Conservation (phyloP, 2,329 filamentous ascomycete genomes). For the Fusarium odoratissimum region DNA sequence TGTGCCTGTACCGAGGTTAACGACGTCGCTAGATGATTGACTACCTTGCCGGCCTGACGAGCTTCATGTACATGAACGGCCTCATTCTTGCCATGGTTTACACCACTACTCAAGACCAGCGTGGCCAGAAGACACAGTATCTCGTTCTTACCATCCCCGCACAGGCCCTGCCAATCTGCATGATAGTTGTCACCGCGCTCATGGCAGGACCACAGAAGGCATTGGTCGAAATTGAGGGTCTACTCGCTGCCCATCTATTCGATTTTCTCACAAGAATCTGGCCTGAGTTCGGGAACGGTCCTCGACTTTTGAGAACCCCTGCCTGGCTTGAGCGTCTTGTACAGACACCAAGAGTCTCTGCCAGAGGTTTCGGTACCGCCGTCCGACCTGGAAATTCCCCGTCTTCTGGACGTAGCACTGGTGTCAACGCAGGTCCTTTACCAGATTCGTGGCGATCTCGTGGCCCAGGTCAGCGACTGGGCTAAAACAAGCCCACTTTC, state of each 20-base stretch:
- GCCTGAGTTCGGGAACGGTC: conserved; percentile 87
- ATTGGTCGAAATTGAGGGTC: conserved; percentile 76
- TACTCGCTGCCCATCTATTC: conserved; percentile 88
- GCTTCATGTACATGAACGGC: conserved; percentile 65
- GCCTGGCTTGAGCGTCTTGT: conserved; percentile 76
- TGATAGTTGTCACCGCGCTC: conserved; percentile 80
- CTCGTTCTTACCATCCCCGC: conserved; percentile 87
- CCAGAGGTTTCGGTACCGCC: conserved; percentile 64
- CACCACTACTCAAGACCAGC: conserved; percentile 87
- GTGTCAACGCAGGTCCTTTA: conserved; percentile 61
- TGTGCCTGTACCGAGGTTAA: conserved; percentile 37
- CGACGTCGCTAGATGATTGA: conserved; percentile 47
- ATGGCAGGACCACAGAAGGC: conserved; percentile 67
- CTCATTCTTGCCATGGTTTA: conserved; percentile 85
- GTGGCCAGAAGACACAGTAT: conserved; percentile 79
- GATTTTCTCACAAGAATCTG: conserved; percentile 91
- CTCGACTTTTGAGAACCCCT: conserved; percentile 81
- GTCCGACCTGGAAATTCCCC: conserved; percentile 53
- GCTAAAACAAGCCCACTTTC: conserved; percentile 48
- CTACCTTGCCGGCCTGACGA: conserved; percentile 48
- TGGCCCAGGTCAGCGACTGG: conserved; percentile 72
- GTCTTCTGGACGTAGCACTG: conserved; percentile 55
- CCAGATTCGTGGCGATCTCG: conserved; percentile 73
- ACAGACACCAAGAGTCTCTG: conserved; percentile 50
- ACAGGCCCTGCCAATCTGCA: conserved; percentile 82